Percentiles rank a stretch among this genome's conserved stretches.
Conservation (phyloP, 148 eudicot genomes). For the Dianthus caryophyllus region DNA sequence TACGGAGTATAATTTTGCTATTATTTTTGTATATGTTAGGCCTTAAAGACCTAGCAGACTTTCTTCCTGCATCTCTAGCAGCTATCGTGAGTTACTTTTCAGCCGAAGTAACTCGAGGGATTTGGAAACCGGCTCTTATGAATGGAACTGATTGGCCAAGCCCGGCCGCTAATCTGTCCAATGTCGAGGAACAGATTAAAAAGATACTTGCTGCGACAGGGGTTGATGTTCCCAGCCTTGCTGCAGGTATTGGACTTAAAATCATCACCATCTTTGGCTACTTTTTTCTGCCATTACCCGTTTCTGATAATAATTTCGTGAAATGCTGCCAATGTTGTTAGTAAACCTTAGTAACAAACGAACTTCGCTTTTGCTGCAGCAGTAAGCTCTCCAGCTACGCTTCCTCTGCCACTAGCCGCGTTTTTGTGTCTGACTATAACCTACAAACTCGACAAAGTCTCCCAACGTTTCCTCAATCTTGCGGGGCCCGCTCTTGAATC, state of each 20-base stretch:
- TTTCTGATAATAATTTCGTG: neutral
- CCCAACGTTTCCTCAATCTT: constrained; percentile 82
- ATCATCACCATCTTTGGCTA: constrained; percentile 6
- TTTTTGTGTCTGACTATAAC: constrained; percentile 95
- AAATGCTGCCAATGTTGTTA: neutral
- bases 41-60: constrained; percentile 93
- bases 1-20: neutral
- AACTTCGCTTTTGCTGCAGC: constrained; percentile 34
- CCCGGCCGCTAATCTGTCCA: constrained; percentile 84
- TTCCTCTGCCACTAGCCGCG: constrained; percentile 95
- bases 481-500: constrained; percentile 93
- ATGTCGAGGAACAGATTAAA: constrained; percentile 87
- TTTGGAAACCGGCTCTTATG: constrained; percentile 95
- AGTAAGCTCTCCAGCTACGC: constrained; percentile 68
- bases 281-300: neutral
- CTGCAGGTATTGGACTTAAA: constrained; percentile 47
- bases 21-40: constrained; percentile 36
- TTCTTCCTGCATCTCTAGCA: constrained; percentile 91
- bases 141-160: constrained; percentile 99
- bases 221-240: constrained; percentile 79
- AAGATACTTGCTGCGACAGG: constrained; percentile 89
- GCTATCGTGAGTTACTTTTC: constrained; percentile 92
- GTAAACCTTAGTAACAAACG: neutral
- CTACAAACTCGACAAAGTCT: constrained; percentile 83
- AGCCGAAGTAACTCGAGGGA: constrained; percentile 93